A percentile compares a stretch with the other conserved stretches of the same genome.
phyloP scores from a whole-genome alignment of 2,329 filamentous ascomycete genomes.

The Alternaria dauci region DNA sequence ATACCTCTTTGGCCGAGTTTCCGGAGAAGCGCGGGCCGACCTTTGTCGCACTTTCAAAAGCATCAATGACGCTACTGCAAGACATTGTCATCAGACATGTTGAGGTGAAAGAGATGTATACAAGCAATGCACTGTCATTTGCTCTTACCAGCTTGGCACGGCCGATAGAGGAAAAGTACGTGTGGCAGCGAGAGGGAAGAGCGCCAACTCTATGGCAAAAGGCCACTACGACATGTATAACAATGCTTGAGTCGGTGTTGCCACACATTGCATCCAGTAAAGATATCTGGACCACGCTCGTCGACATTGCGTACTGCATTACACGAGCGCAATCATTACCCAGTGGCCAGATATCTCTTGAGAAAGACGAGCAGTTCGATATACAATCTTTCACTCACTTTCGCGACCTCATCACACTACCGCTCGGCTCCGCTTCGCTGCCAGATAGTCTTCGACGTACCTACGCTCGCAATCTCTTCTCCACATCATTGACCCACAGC shows the following conservation, averaged over 20 bases:
- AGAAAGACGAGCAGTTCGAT: conserved; percentile 81
- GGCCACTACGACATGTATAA: conserved; percentile 75
- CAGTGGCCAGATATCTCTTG: conserved; percentile 43
- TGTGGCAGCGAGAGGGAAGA: conserved; percentile 75
- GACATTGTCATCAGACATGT: conserved; percentile 67
- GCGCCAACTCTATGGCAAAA: conserved; percentile 78
- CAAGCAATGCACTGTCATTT: conserved; percentile 69
- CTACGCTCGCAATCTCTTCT: conserved; percentile 81
- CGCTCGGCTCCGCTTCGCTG: conserved; percentile 72
- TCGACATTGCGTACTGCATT: conserved; percentile 50
- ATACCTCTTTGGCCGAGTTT: conserved; percentile 50
- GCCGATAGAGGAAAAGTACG: conserved; percentile 82
- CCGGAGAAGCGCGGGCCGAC: conserved; percentile 66
- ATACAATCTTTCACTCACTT: conserved; percentile 75
- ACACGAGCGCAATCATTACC: conserved; percentile 51
- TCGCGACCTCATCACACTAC: conserved; percentile 75
- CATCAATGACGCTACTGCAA: conserved; percentile 75
- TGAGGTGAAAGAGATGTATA: conserved; percentile 72
- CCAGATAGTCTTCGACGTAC: conserved; percentile 71
- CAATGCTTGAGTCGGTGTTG: conserved; percentile 72
- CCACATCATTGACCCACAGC: conserved; percentile 80
- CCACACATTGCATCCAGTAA: conserved; percentile 52
- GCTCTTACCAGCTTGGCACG: conserved; percentile 72
- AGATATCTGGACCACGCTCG: conserved; percentile 69
- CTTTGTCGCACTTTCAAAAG: conserved; percentile 88